Evolutionary conservation across 495 filamentous ascomycete species (phyloP), one percentile per base, ranked within the genome.

Genomic region (Hypomontagnella submonticulosa): DNA sequence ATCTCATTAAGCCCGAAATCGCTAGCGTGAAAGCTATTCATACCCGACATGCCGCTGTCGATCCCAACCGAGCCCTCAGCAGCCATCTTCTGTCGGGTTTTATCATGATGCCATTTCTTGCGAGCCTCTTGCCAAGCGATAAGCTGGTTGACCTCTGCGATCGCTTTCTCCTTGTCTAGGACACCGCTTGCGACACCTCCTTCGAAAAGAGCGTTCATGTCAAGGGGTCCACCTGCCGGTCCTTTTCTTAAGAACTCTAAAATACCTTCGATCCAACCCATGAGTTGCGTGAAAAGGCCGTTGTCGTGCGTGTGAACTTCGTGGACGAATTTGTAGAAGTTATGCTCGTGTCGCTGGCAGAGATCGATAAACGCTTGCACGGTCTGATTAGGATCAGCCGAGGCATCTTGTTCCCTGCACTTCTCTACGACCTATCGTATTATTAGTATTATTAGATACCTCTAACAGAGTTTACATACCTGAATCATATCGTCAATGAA

Each of bases 301-400:
- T 99, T 93, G 74, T 99, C 95, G 73, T 99, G 95, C n/a, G 90
- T 86, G 74, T 99, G 95, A 0, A 98, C 95, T 76, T 99, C 96
- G 71, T 99, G 95, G 2, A 99, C 88, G 72, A 99, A 99, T 72
- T 97, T 97, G 83, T 99, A 99, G 73, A 99, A 96, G 80, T 96
- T 93, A 72, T 92, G 87, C 77, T 99, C 89, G 74, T 99, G 95
- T 12, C 95, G 87, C 57, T 92, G 90, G 75, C 95, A 99, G 40
- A 99, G 86, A 74, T 99, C 96, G 73, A 98, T 99, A 74, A 99
- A 99, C 34, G 92, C 85, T 75, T 99, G 95, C n/a, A 99, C 95
- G 0, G 95, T 99, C 78, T 97, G 93, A 77, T 99, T 99, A 11
- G 95, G 95, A 72, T 99, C 95, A 0, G 93, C 92, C 0, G 90